phyloP scores from a whole-genome alignment of 768 basidiomycete species.

The Agrocybe chaxingu region DNA sequence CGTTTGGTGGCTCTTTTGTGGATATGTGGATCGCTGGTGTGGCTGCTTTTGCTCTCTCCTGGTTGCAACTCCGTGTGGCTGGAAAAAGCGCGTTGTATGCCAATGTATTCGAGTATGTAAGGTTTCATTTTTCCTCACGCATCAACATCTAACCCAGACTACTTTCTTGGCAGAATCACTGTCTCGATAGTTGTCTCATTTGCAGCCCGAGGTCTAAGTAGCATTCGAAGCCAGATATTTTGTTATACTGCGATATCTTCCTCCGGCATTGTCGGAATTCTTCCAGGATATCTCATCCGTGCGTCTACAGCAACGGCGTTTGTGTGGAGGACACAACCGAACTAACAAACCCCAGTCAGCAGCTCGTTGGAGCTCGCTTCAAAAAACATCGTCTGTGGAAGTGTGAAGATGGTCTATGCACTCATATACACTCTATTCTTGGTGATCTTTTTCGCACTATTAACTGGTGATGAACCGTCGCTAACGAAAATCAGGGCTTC shows the following conservation, averaged over 20 bases:
- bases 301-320: constrained; percentile 22
- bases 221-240: constrained; percentile 73
- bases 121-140: constrained; percentile 21
- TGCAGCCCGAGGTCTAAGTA: constrained; percentile 75
- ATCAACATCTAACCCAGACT: background rate
- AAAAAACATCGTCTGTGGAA: constrained; percentile 81
- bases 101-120: constrained; percentile 81
- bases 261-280: constrained; percentile 80
- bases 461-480: constrained; percentile 1
- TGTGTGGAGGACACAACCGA: constrained; percentile 5
- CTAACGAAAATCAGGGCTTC: constrained; percentile 49
- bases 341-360: constrained; percentile 44
- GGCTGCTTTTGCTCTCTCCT: constrained; percentile 64
- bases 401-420: constrained; percentile 88
- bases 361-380: constrained; percentile 83
- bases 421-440: constrained; percentile 83
- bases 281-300: constrained; percentile 88
- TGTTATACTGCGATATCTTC: constrained; percentile 93
- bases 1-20: constrained; percentile 79
- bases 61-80: constrained; percentile 72
- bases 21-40: constrained; percentile 83
- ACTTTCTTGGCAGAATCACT: constrained; percentile 54
- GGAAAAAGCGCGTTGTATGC: constrained; percentile 78
- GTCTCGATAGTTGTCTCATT: constrained; percentile 82
- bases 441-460: constrained; percentile 23